These are phyloP conservation scores for Cyclotella sp. DNA, from an alignment of 108 stramenopile genomes.

Conservation along the genomic window DNA sequence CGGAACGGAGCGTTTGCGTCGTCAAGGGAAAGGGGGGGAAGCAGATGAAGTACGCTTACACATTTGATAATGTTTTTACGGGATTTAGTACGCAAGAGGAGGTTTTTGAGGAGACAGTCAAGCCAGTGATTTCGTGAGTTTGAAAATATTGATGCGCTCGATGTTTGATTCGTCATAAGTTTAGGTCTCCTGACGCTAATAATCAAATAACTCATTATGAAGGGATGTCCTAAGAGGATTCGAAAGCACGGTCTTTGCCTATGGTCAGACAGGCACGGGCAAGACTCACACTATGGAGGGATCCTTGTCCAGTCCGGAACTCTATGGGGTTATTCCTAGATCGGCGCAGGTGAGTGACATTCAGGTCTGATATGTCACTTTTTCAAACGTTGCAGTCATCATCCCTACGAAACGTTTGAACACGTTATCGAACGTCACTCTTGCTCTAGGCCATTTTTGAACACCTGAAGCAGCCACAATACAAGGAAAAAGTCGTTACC, in stretches of 20 bases:
- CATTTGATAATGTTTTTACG: constrained; percentile 86
- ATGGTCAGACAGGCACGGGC: constrained; percentile 68
- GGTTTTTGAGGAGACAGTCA: constrained; percentile 78
- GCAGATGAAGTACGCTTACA: constrained; percentile 59
- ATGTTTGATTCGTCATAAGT: neutral
- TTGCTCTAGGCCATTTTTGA: constrained; percentile 64
- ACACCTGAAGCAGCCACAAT: constrained; percentile 59
- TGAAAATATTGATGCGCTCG: neutral
- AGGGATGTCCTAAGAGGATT: constrained; percentile 78
- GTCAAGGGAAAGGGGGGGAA: constrained; percentile 73
- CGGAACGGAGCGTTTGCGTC: constrained; percentile 71
- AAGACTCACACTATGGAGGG: constrained; percentile 93
- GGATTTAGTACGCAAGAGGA: constrained; percentile 79
- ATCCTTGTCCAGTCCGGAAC: constrained; percentile 52
- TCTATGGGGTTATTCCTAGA: constrained; percentile 76
- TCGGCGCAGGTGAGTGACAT: constrained; percentile 43
- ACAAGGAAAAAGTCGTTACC: constrained; percentile 60
- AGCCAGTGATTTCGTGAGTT: constrained; percentile 67
- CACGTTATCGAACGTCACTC: neutral
- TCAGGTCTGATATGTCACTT: too few species aligned
- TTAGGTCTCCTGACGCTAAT: neutral
- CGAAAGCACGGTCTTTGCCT: constrained; percentile 74
- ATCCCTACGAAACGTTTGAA: neutral
- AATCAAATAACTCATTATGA: neutral
- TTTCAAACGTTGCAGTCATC: neutral